Percentiles rank a stretch among this genome's conserved stretches.
These are phyloP conservation scores for Lactarius vividus DNA, from an alignment of 768 basidiomycete genomes.

Conservation along the genomic window DNA sequence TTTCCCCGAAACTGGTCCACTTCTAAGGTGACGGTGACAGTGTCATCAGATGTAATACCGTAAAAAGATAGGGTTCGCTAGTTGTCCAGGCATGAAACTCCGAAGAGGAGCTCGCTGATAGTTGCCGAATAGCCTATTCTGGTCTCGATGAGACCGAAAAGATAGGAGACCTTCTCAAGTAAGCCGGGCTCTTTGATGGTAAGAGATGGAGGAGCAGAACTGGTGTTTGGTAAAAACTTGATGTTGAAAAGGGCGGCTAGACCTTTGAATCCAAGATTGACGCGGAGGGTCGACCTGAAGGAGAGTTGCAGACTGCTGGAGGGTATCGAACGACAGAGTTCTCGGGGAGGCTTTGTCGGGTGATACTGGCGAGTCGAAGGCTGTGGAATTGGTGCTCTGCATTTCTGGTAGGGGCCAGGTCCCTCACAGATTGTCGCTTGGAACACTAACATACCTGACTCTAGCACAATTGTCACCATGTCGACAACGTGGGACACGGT, in stretches of 20 bases:
- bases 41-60: neutral
- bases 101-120: neutral
- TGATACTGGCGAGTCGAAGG: neutral
- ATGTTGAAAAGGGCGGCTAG: neutral
- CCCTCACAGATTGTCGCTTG: neutral
- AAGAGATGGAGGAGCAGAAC: neutral
- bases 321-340: neutral
- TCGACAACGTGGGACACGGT: neutral
- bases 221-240: neutral
- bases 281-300: too few species aligned
- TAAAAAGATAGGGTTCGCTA: neutral
- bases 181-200: neutral
- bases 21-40: neutral
- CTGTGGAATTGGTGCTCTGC: neutral
- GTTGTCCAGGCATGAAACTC: neutral
- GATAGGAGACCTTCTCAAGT: neutral
- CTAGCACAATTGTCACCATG: constrained; percentile 1
- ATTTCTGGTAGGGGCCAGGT: neutral
- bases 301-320: neutral
- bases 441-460: neutral
- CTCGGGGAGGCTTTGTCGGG: too few species aligned
- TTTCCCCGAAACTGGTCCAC: neutral
- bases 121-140: neutral
- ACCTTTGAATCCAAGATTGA: too few species aligned
- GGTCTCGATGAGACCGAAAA: neutral